Evolutionary conservation across 768 basidiomycete genomes (phyloP), one percentile per base, ranked within the genome.

Genomic region (Lactarius indigo): DNA sequence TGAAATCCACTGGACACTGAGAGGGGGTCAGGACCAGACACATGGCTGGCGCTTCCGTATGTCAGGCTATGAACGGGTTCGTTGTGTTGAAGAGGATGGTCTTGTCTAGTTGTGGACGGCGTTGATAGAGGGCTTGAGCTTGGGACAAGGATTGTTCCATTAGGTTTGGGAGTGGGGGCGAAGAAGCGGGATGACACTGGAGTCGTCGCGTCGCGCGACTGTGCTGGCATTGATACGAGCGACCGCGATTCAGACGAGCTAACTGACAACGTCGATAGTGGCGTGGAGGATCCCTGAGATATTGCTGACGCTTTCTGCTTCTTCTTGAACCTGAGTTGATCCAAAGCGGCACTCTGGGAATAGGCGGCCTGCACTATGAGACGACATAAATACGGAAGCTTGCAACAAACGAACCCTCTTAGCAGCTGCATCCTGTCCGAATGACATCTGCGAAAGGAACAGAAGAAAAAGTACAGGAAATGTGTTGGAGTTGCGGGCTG

Each of bases 171-270:
- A 72, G 75, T 75, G 50, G 72, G 81, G 72, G 79, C 82, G 83
- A 83, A 86, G 75, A 73, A 90, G 66, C 84, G 85, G 64, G 87
- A 86, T 76, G 83, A 73, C 44, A 85, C 39, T 39, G 42, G 64
- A 33, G 64, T 76, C n/a, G 87, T 89, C 54, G 84, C 89, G 80
- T 92, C 91, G 72, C 90, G 84, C 66, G 89, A 90, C 79, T 92
- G 91, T 42, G 83, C 56, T 9, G 88, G 87, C 65, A 82, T 86
- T 17, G 70, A 65, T 42, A 54, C 68, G 50, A 72, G 72, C 63
- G 73, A 57, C 47, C 71, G 57, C 13, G 68, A 18, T 68, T 64
- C 71, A 8, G 73, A 72, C 44, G 74, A 59, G 33, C 64, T 41
- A 17, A 74, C 64, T 13, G 75, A 70, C 18, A 75, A 68, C 5